Evolutionary conservation across 2,329 filamentous ascomycete species (phyloP).

Genomic region (Colletotrichum chlorophyti): DNA sequence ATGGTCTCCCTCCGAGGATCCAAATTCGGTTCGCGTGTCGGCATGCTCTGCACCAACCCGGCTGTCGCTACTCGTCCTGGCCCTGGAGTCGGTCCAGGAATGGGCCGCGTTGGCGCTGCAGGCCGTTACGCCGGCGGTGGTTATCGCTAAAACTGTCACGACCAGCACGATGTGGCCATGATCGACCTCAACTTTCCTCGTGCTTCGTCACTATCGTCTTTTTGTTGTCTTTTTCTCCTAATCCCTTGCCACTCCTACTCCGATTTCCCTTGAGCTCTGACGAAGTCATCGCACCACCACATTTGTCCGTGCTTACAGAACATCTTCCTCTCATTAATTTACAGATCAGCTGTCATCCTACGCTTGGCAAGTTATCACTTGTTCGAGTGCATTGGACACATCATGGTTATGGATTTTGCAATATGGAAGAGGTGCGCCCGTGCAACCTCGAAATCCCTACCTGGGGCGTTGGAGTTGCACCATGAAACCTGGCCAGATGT

Average conservation of each 20-base stretch:
- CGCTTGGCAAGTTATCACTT: slow-evolving; percentile 56
- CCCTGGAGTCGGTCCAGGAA: slow-evolving; percentile 75
- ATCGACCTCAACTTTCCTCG: slow-evolving; percentile 30
- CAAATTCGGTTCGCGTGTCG: slow-evolving; percentile 97
- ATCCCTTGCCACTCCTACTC: slow-evolving; percentile 21
- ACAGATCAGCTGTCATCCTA: slow-evolving; percentile 66
- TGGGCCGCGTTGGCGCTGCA: slow-evolving; percentile 64
- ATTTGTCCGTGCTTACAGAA: slow-evolving; percentile 52
- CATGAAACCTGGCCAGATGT: slow-evolving; percentile 14
- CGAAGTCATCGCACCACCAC: slow-evolving; percentile 43
- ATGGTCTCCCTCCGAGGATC: slow-evolving; percentile 99
- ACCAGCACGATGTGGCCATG: slow-evolving; percentile 34
- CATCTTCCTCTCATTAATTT: slow-evolving; percentile 61
- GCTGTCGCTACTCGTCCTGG: slow-evolving; percentile 88
- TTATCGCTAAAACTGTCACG: slow-evolving; percentile 57
- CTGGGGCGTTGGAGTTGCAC: slow-evolving; percentile 20
- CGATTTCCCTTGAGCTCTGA: slow-evolving; percentile 36
- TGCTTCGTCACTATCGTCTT: slow-evolving; percentile 19
- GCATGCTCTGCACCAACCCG: slow-evolving; percentile 98
- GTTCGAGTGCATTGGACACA: slow-evolving; percentile 64
- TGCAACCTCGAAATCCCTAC: slow-evolving; percentile 10
- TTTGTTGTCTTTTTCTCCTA: neutral
- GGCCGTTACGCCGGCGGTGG: slow-evolving; percentile 56
- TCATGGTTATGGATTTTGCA: slow-evolving; percentile 68
- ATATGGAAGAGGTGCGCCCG: slow-evolving; percentile 42